Percentiles rank a stretch among this genome's conserved stretches.
phyloP scores from a whole-genome alignment of 2,329 filamentous ascomycete genomes.

The Aurifilum marmelostoma region DNA sequence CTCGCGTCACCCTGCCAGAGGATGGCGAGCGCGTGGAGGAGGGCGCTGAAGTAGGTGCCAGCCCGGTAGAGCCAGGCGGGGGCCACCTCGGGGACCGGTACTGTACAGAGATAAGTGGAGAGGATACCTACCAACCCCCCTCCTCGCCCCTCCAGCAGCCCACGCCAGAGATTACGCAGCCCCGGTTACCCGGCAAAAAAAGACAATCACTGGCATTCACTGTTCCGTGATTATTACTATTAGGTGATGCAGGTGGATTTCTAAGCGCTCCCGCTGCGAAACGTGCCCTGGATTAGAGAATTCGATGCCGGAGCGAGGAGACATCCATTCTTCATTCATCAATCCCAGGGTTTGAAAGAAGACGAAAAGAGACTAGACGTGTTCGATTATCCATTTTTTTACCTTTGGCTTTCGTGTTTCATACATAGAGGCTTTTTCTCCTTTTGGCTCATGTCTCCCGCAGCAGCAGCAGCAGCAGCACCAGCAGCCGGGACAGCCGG shows the following conservation, averaged over 20 bases:
- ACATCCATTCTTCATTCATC: neutral
- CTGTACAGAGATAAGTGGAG: constrained; percentile 27
- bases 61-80: neutral
- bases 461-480: neutral
- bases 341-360: neutral
- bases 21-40: constrained; percentile 21
- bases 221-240: too few relatives aligned
- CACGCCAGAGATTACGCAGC: constrained; percentile 10
- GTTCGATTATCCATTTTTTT: neutral
- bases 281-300: neutral
- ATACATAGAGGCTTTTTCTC: too few relatives aligned
- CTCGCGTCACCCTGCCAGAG: constrained; percentile 19
- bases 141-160: neutral
- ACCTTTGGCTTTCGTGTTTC: neutral
- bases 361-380: neutral
- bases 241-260: constrained; percentile 20
- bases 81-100: neutral
- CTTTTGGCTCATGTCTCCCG: constrained; percentile 19
- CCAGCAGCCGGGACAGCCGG: constrained; percentile 16
- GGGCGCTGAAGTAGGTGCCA: neutral
- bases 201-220: neutral
- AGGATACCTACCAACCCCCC: too few relatives aligned
- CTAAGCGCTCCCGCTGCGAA: constrained; percentile 21
- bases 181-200: constrained; percentile 1
- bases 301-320: neutral